Evolutionary conservation across 345 rosid genomes (phyloP), one percentile per base, ranked within the genome.

Genomic region (Reutealis trisperma): DNA sequence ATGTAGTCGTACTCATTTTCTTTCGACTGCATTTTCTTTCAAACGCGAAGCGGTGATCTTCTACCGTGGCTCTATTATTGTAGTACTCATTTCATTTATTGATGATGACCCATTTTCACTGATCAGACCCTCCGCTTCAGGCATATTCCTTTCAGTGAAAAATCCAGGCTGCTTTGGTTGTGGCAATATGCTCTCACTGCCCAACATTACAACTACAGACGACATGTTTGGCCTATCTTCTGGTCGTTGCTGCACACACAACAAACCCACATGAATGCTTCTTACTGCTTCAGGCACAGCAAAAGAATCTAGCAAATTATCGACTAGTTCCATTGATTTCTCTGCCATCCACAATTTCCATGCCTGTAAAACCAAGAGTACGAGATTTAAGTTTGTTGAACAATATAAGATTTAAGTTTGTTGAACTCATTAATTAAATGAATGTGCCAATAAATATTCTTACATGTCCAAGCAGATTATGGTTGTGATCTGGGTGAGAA

Each of bases 171-270:
- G 42, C 32, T 70, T 52, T 8, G 73, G 73, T 21, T 1, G 25
- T 51, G 73, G 73, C 61, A 70, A 52, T 9, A 24, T 13, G 54
- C 59, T 24, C 5, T 70, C 73, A 51, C 42, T 54, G 7, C 73
- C 61, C 5, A 70, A 9, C 73, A 70, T 70, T 22, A 18, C 27
- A 24, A 68, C 72, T 25, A 52, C 73, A 52, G 11, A 49, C 11
- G 73, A 51, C 62, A 70, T 70, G 44, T 30, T 32, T 9, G 30
- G 30, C 30, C 30, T 27, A 27, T 70, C 73, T 7, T 54, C 73
- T 6, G 45, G 73, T 30, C 8, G 25, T 8, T 70, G 44, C 19
- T 70, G 73, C 8, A 70, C 73, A 19, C 73, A 70, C 11, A 70
- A n/a, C 19, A 70, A 42, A 27, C 27, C 25, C 24, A 70, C 44